Evolutionary conservation across 257 asterid species (phyloP), one percentile per base, ranked within the genome.

Genomic region (Osmanthus fragrans): DNA sequence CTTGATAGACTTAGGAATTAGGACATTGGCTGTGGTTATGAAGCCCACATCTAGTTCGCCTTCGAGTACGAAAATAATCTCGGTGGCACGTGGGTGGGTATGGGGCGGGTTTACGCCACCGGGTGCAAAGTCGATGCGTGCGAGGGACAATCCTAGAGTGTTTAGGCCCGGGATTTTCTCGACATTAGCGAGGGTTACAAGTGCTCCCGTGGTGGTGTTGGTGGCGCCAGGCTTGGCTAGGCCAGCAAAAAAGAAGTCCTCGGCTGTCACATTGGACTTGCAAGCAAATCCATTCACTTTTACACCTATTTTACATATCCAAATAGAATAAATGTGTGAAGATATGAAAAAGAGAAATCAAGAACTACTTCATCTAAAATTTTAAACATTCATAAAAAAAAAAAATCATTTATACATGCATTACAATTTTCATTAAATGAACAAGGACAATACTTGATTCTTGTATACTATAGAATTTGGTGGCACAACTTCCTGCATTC

Each of bases 101-200:
- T 42, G 49, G 16, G 49, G 49, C 4, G 49, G 49, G 49, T 42
- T 42, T 42, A 42, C 1, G 49, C 49, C 49, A 3, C 49, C 16
- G 16, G 49, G 16, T 42, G 49, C 98, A 73, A 79, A 91, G 82
- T 91, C 98, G 21, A 91, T 88, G 34, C 98, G 88, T 0, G 98
- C 60, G 16, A 93, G 73, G 65, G 97, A 88, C 27, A 89, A 87
- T n/a, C 98, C 97, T 3, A 93, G 86, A 4, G 98, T 93, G 98
- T 91, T 93, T n/a, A 93, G 96, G 29, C 98, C 98, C 0, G 97
- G 96, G 25, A 91, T 74, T 69, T 33, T 80, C 86, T 75, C 74
- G 2, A 93, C 97, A 82, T 88, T 87, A 79, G 96, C 97, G 18
- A 72, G 83, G 33, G 98, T 93, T 3, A 93, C 97, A 0, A 77